Conservation (phyloP, 805 yeast species). For the Isabelozyma rhagii region DNA sequence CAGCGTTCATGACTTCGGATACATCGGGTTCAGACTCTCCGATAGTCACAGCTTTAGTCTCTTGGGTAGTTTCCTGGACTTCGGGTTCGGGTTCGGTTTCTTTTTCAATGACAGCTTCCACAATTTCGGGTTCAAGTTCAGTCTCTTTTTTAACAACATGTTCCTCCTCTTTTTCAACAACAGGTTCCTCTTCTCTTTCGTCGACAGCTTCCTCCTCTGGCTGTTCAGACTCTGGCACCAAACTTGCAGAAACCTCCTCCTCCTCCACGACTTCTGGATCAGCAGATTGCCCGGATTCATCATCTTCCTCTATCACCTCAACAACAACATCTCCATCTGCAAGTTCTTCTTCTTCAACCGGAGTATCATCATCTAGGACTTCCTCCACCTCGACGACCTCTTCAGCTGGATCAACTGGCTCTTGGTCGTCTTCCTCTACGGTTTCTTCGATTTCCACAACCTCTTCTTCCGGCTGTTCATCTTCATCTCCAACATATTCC, state of each 20-base stretch:
- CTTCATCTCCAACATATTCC: slow-evolving; percentile 4
- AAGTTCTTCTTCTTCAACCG: slow-evolving; percentile 14
- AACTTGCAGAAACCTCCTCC: not conserved
- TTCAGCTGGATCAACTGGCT: not conserved
- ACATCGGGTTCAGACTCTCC: not conserved
- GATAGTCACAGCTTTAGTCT: not conserved
- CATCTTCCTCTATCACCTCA: slow-evolving; percentile 6
- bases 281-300: slow-evolving; percentile 9
- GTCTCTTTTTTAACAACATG: not conserved
- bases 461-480: slow-evolving; percentile 2
- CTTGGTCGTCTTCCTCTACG: slow-evolving; percentile 5
- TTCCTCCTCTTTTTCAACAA: not conserved
- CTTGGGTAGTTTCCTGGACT: not conserved
- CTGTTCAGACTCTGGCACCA: slow-evolving; percentile 1
- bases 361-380: slow-evolving; percentile 1
- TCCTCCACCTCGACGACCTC: slow-evolving; percentile 2
- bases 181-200: not conserved
- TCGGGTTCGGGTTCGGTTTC: not conserved
- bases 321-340: slow-evolving; percentile 11
- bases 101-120: not conserved
- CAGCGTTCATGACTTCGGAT: not conserved
- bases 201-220: not conserved
- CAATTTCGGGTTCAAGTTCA: not conserved
- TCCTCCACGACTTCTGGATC: slow-evolving; percentile 23
- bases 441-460: slow-evolving; percentile 3